phyloP scores from a whole-genome alignment of 78 protist species.

The Dictyostelium firmibasis region DNA sequence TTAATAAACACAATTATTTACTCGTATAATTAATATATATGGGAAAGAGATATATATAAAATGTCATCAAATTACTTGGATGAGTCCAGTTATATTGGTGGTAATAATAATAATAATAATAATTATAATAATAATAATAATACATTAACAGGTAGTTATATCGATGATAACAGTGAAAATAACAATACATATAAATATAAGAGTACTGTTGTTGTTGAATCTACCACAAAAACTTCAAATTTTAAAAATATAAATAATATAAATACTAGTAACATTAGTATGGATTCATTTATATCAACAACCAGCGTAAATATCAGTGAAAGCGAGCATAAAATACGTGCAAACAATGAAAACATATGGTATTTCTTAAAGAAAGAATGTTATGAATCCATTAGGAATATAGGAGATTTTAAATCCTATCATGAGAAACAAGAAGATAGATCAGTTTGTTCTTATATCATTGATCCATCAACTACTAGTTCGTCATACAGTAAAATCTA shows the following conservation, averaged over 20 bases:
- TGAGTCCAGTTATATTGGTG: background rate
- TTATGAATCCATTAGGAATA: background rate
- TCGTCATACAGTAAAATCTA: background rate
- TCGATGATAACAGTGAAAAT: background rate
- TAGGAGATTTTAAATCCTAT: background rate
- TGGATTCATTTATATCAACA: background rate
- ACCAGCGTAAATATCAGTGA: background rate
- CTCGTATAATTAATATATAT: background rate
- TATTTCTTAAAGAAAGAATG: constrained; percentile 17
- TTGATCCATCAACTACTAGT: background rate
- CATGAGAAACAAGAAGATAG: constrained; percentile 8
- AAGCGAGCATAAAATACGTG: background rate
- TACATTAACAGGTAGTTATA: background rate
- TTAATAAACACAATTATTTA: no score
- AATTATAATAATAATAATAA: background rate
- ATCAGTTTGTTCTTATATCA: constrained; percentile 18
- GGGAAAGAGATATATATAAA: background rate
- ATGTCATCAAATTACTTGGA: background rate
- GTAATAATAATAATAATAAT: background rate
- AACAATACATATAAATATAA: background rate
- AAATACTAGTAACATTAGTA: background rate
- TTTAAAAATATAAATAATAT: background rate
- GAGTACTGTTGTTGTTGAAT: background rate
- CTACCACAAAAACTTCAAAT: background rate
- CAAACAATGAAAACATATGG: background rate